A percentile compares a stretch with the other conserved stretches of the same genome.
These are phyloP conservation scores for Sclerotinia borealis DNA, from an alignment of 2,329 filamentous ascomycete species.

Conservation along the genomic window DNA sequence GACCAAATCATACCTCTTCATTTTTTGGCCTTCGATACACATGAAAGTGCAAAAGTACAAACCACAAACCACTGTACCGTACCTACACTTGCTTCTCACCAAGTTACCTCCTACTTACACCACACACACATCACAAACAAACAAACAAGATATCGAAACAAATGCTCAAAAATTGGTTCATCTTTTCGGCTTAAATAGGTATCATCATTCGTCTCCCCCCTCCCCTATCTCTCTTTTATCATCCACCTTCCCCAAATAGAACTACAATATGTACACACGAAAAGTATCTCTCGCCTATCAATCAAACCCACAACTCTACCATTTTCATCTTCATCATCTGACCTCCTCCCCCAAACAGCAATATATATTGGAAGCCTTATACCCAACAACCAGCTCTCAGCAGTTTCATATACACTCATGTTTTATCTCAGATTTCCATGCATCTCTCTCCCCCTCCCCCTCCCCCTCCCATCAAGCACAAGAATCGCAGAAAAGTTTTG, in stretches of 20 bases:
- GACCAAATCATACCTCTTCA: too few species aligned
- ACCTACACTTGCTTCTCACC: too few species aligned
- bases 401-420: neutral
- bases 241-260: neutral
- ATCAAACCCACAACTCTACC: neutral
- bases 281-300: neutral
- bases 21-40: too few species aligned
- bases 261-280: neutral
- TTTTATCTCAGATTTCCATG: neutral
- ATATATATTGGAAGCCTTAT: conserved; percentile 2
- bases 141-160: neutral
- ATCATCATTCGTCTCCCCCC: neutral
- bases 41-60: too few species aligned
- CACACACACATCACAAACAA: neutral
- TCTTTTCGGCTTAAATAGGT: neutral
- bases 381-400: neutral
- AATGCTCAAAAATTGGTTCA: neutral
- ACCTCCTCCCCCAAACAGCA: neutral
- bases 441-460: neutral
- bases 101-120: neutral
- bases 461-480: neutral
- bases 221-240: neutral
- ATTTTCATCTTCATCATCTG: neutral
- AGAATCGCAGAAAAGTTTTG: conserved; percentile 1
- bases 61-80: too few species aligned